Conservation (phyloP, 1,139 yeast species). For the Arxiozyma slooffiae region DNA sequence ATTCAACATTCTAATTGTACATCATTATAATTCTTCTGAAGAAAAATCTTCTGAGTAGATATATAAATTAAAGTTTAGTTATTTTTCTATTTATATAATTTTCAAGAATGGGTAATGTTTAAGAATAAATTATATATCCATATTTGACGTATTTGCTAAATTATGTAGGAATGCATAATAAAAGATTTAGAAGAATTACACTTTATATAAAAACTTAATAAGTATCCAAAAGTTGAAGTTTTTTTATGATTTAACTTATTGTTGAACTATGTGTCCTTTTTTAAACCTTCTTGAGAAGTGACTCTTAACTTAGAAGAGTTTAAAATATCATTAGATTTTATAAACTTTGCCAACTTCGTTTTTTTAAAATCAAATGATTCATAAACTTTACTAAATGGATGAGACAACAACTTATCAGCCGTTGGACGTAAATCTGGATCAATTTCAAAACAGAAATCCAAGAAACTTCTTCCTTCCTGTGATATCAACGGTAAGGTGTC, state of each 20-base stretch:
- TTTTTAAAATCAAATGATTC: conserved; percentile 47
- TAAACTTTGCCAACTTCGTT: conserved; percentile 54
- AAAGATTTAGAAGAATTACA: too few species aligned
- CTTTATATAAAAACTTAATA: too few species aligned
- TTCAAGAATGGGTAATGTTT: background rate
- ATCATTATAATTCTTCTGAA: conserved; percentile 11
- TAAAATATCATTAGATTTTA: conserved; percentile 40
- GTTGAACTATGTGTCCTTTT: background rate
- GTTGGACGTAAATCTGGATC: conserved; percentile 85
- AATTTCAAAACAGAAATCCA: conserved; percentile 68
- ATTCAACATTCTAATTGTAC: conserved; percentile 21
- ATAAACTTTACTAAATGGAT: conserved; percentile 49
- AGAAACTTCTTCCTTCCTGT: conserved; percentile 54
- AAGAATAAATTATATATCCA: too few species aligned
- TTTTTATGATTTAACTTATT: too few species aligned
- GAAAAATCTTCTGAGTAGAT: background rate
- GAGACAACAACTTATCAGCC: conserved; percentile 54
- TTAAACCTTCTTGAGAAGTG: conserved; percentile 16
- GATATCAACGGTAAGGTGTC: conserved; percentile 63
- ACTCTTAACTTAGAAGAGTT: conserved; percentile 29
- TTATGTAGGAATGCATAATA: too few species aligned
- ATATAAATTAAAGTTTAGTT: background rate
- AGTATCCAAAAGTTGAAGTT: too few species aligned
- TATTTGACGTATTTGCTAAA: too few species aligned
- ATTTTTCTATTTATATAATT: background rate